Evolutionary conservation across 345 rosid species (phyloP).

Genomic region (Erysimum cheiranthoides): DNA sequence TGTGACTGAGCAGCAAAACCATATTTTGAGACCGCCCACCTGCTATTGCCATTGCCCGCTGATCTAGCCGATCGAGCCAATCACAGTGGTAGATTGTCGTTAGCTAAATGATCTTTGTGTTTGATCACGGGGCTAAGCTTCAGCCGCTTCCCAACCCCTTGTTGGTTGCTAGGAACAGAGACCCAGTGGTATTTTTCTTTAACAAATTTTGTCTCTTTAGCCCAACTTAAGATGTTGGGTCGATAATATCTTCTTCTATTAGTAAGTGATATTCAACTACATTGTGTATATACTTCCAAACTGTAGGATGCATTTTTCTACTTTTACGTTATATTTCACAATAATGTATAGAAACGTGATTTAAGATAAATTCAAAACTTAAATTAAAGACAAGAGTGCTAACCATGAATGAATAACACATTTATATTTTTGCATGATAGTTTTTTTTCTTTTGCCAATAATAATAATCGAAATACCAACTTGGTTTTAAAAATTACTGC

Average conservation of each 20-base stretch:
- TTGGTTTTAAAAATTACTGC: no score
- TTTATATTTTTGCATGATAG: not conserved
- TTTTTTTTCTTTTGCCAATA: not conserved
- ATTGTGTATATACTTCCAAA: not conserved
- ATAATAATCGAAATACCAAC: no score
- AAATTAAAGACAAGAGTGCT: no score
- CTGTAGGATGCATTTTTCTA: not conserved
- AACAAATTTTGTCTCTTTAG: not conserved
- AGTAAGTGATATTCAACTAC: no score
- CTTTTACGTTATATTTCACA: not conserved
- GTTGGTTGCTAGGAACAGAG: constrained; percentile 24
- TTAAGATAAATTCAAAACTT: no score
- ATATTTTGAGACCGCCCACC: not conserved
- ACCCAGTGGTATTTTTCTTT: not conserved
- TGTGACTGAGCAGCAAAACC: constrained; percentile 16
- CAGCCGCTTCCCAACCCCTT: constrained; percentile 16
- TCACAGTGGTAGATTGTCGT: not conserved
- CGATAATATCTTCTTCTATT: not conserved
- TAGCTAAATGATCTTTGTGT: constrained; percentile 16
- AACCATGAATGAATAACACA: no score
- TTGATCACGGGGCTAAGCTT: constrained; percentile 19
- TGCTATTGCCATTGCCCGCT: not conserved
- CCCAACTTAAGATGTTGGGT: constrained; percentile 5
- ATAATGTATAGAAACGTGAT: no score
- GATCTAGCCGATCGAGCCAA: constrained; percentile 1